Conservation (phyloP, 2,329 filamentous ascomycete species). For the Simplicillium aogashimaense region DNA sequence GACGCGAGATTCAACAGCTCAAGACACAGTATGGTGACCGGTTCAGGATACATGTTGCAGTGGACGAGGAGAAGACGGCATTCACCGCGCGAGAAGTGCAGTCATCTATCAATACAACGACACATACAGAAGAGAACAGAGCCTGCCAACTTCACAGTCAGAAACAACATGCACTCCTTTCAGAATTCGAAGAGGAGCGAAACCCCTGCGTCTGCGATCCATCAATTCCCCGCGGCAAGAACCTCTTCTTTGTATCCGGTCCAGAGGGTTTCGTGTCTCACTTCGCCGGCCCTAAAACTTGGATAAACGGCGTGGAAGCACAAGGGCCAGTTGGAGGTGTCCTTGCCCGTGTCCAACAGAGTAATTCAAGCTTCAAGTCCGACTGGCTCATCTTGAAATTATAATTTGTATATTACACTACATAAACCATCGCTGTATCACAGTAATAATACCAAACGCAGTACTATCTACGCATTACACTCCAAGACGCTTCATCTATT, state of each 20-base stretch:
- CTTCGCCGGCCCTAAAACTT: slow-evolving; percentile 71
- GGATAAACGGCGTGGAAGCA: slow-evolving; percentile 59
- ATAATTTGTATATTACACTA: slow-evolving; percentile 13
- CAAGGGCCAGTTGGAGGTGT: slow-evolving; percentile 69
- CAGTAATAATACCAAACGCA: not conserved
- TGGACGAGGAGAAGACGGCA: slow-evolving; percentile 68
- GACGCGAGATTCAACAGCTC: slow-evolving; percentile 52
- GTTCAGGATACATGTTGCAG: slow-evolving; percentile 62
- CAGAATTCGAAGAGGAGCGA: slow-evolving; percentile 4
- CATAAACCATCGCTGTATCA: not conserved
- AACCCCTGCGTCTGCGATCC: not conserved
- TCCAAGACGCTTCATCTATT: slow-evolving; percentile 35
- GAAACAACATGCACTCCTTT: slow-evolving; percentile 2
- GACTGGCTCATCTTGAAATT: slow-evolving; percentile 46
- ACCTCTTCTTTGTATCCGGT: slow-evolving; percentile 75
- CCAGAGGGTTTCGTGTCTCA: slow-evolving; percentile 81
- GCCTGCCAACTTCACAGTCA: slow-evolving; percentile 5
- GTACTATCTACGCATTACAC: not conserved
- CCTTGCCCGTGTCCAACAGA: slow-evolving; percentile 47
- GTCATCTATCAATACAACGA: not conserved
- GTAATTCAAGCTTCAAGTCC: slow-evolving; percentile 20
- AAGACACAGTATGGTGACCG: slow-evolving; percentile 45
- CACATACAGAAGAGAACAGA: not conserved
- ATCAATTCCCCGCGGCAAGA: slow-evolving; percentile 30
- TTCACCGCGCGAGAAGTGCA: slow-evolving; percentile 41